Base-by-base conservation (phyloP, 2,329 filamentous ascomycete species). In the Polytolypa hystricis region DNA sequence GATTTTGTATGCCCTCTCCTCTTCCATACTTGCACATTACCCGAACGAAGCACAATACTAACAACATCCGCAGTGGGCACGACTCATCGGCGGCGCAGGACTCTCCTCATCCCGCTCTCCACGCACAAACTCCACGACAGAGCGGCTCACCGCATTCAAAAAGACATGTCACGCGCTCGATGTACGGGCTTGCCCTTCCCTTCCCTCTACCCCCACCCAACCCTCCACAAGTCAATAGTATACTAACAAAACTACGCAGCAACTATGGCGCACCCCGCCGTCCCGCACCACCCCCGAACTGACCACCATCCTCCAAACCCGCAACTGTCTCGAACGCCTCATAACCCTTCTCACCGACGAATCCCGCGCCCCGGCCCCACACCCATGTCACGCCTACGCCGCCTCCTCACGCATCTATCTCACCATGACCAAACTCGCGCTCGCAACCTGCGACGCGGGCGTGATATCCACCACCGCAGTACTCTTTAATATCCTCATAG, bases 401-500 rank as follows among this genome's bases (percentile, higher is more conserved):
- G 78, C 85, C 23, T 75, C 78, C 37, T 84, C 87, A 48, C 84
- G 93, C 57, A 82, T 95, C 35, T 98, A 93, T 57, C 78, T 85
- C 4, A 81, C 84, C 9, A 79, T 96, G 45, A 83, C 84, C 44
- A 86, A 93, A 62, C 86, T 96, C 48, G 86, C 87, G 2, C 77
- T 84, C 2, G 80, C 81, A 0, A 86, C 83, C 20, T 81, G 84
- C 56, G 83, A 93, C 58, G 82, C 93, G 50, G 80, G 77, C 53
- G 80, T 95, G 52, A 81, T 96, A 48, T 79, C 81, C 46, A 83
- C 89, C 53, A 82, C 84, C 17, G 81, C 94, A 25, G 69, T 80
- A 27, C 79, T 95, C 54, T 95, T 95, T 60, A 85, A 84, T 39
- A 86, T 85, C 11, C 71, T 98, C 44, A 84, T 96, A 51, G 91